Base-by-base conservation (phyloP, 2,329 filamentous ascomycete species). In the Pyrenochaeta sp. region DNA sequence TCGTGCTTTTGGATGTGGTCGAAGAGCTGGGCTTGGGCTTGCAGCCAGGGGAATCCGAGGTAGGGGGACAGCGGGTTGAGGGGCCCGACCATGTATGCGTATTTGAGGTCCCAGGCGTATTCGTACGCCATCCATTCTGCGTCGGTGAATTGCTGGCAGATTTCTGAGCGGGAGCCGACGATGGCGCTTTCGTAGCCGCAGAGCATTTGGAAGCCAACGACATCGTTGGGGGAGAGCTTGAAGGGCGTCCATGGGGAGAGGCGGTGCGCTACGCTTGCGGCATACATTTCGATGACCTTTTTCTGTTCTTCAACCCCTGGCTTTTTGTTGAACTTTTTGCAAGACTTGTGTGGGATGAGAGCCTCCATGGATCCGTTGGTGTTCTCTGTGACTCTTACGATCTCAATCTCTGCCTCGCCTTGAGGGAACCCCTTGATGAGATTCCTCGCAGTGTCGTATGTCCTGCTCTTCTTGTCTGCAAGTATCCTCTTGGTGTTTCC, bases 101-200 rank as follows among this genome's bases (percentile, higher is more conserved):
- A 86, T 54, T 79, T 77, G 38, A 86, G 66, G 44, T 86, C 83
- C 55, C 82, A 82, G 0, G 80, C 74, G 56, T 86, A 86, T 62
- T 86, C 83, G 70, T 83, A 86, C 1, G 75, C 75, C 34, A 86
- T 80, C 83, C 83, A 86, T 54, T 86, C 83, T 41, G 82, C 76
- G 0, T 83, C 77, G 0, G 75, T 74, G 61, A 86, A 86, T n/a
- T 84, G 73, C 17, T 75, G 72, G 0, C 62, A 82, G 71, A 56
- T 81, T 73, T 68, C 82, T 82, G 64, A 85, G 81, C 11, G 79
- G 41, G 74, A 77, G 3, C 83, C 83, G 0, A 76, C 77, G 46
- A 85, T 84, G 17, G 85, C 82, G 1, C 77, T 80, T 62, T 86
- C 83, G 62, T 86, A 86, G 2, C 83, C 83, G 55, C 83, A 86